A percentile compares a stretch with the other conserved stretches of the same genome.
Conservation (phyloP, 1,284 basidiomycete species). For the Naganishia cerealis region DNA sequence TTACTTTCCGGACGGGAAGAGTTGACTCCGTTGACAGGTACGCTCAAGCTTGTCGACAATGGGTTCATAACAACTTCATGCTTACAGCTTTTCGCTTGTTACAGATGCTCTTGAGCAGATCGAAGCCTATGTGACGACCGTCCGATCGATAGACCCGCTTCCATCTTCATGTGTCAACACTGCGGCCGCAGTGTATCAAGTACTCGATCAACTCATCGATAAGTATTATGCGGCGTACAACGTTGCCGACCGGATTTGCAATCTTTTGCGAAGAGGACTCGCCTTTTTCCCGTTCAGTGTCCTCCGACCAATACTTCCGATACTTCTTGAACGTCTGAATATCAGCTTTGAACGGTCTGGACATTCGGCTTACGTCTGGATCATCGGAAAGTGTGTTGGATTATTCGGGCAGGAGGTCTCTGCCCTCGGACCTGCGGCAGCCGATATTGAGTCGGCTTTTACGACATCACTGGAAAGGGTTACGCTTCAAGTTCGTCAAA, state of each 20-base stretch:
- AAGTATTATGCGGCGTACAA: constrained; percentile 77
- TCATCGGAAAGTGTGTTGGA: constrained; percentile 76
- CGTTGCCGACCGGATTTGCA: constrained; percentile 79
- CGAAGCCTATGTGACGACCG: constrained; percentile 78
- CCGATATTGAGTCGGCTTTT: constrained; percentile 56
- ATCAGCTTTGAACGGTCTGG: constrained; percentile 76
- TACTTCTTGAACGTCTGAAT: constrained; percentile 73
- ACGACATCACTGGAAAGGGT: constrained; percentile 70
- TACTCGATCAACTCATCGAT: constrained; percentile 77
- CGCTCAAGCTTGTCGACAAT: constrained; percentile 44
- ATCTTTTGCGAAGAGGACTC: constrained; percentile 82
- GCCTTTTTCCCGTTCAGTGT: constrained; percentile 71
- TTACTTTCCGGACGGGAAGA: constrained; percentile 60
- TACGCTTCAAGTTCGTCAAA: constrained; percentile 66
- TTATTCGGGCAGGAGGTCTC: constrained; percentile 67
- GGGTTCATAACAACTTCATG: neutral
- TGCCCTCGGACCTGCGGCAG: constrained; percentile 55
- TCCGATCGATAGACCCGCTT: constrained; percentile 75
- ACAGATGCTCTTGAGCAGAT: constrained; percentile 82
- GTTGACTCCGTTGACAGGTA: constrained; percentile 69
- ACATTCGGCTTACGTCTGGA: constrained; percentile 89
- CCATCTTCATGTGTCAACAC: constrained; percentile 77
- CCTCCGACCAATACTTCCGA: constrained; percentile 68
- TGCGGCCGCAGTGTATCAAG: constrained; percentile 74
- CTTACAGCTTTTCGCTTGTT: neutral